A percentile compares a stretch with the other conserved stretches of the same genome.
Evolutionary conservation across 2,329 filamentous ascomycete species (phyloP).

Genomic region (Hirsutella rhossiliensis): DNA sequence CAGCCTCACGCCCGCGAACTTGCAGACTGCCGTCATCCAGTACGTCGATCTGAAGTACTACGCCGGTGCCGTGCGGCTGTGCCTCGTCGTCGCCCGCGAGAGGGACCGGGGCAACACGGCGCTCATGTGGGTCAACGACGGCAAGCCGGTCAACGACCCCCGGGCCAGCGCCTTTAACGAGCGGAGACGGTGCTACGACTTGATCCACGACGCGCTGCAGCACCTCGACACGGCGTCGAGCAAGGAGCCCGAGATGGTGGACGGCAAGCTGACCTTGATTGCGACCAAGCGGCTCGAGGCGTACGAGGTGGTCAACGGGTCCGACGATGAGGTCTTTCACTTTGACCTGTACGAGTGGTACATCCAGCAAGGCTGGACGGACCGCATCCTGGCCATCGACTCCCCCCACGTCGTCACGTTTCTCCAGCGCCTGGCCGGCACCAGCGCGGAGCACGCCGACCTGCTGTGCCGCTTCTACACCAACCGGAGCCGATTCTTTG

Average conservation of each 20-base stretch:
- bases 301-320: conserved; percentile 79
- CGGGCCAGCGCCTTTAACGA: conserved; percentile 56
- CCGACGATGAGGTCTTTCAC: conserved; percentile 87
- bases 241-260: conserved; percentile 58
- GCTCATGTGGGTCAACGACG: conserved; percentile 77
- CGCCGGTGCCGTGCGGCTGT: conserved; percentile 83
- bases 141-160: conserved; percentile 57
- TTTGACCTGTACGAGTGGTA: conserved; percentile 99
- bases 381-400: conserved; percentile 73
- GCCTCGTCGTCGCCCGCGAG: conserved; percentile 70
- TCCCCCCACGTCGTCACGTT: conserved; percentile 82
- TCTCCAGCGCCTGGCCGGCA: conserved; percentile 61
- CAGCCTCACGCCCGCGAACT: conserved; percentile 67
- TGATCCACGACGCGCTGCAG: conserved; percentile 74
- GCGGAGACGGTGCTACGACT: conserved; percentile 68
- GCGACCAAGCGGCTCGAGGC: conserved; percentile 76
- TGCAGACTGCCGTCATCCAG: conserved; percentile 65
- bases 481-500: conserved; percentile 69
- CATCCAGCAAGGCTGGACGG: conserved; percentile 69
- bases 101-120: conserved; percentile 81
- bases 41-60: conserved; percentile 81
- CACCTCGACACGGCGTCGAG: conserved; percentile 63
- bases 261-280: conserved; percentile 65
- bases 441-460: conserved; percentile 70
- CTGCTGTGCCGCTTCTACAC: conserved; percentile 89